A percentile compares a stretch with the other conserved stretches of the same genome.
Conservation (phyloP, 2,329 filamentous ascomycete species). For the Monilinia laxa region DNA sequence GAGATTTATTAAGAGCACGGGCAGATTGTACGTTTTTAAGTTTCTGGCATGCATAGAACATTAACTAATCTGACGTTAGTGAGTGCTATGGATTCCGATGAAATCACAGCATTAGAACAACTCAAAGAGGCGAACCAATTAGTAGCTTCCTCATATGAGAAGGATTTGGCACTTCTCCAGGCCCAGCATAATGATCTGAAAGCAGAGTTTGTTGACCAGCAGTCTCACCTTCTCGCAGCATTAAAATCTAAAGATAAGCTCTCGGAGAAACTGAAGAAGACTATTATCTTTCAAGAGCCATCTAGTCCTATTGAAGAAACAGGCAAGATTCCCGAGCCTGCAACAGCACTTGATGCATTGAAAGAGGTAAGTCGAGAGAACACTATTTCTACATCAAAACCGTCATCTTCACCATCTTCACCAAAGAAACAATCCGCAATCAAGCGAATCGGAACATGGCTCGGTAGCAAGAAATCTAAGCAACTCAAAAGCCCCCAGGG, state of each 20-base stretch:
- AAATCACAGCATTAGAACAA: conserved; percentile 54
- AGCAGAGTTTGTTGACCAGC: conserved; percentile 56
- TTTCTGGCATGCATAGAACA: neutral
- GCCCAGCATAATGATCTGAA: conserved; percentile 50
- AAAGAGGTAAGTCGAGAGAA: conserved; percentile 53
- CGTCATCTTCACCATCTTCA: conserved; percentile 1
- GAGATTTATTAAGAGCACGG: conserved; percentile 54
- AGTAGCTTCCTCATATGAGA: conserved; percentile 57
- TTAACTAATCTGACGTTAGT: conserved; percentile 43
- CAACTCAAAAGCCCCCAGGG: neutral
- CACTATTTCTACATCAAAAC: conserved; percentile 9
- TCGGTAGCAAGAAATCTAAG: conserved; percentile 4
- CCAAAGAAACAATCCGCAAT: conserved; percentile 17
- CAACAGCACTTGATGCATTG: conserved; percentile 50
- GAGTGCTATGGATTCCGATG: conserved; percentile 54
- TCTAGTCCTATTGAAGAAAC: conserved; percentile 4
- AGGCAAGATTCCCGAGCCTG: conserved; percentile 18
- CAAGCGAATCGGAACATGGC: conserved; percentile 8
- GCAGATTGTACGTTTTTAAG: conserved; percentile 50
- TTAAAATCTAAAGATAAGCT: conserved; percentile 61
- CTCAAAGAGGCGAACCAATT: conserved; percentile 60
- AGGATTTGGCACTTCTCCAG: conserved; percentile 57
- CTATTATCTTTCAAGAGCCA: conserved; percentile 24
- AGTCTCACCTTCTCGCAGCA: conserved; percentile 59
- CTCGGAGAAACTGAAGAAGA: conserved; percentile 49